Conservation (phyloP, 305 asterid genomes). For the Solanum chacoense region DNA sequence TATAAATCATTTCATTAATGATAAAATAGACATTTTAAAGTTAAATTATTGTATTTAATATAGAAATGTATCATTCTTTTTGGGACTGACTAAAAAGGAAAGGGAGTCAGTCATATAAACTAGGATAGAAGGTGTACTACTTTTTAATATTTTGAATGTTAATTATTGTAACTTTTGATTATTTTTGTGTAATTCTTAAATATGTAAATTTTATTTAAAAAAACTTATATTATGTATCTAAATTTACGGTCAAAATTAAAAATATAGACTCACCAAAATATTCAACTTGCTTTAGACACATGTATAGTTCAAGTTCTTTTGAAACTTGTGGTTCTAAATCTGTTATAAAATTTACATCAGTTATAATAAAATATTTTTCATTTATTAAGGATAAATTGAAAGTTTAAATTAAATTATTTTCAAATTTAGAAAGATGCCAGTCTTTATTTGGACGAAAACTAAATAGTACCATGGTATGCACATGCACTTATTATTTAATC, state of each 20-base stretch:
- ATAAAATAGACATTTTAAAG: no score
- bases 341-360: neutral
- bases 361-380: neutral
- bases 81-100: no score
- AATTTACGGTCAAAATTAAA: neutral
- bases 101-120: neutral
- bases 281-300: neutral
- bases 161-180: neutral
- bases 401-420: neutral
- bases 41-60: no score
- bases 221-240: neutral
- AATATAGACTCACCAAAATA: neutral
- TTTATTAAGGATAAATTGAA: neutral
- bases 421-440: neutral
- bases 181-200: neutral
- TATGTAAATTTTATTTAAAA: neutral
- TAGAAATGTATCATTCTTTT: no score
- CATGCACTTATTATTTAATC: neutral
- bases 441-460: neutral
- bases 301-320: neutral
- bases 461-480: neutral
- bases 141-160: neutral
- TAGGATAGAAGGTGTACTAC: neutral
- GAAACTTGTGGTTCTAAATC: neutral
- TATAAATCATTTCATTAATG: no score